Conservation (phyloP, 257 asterid genomes). For the Striga asiatica region DNA sequence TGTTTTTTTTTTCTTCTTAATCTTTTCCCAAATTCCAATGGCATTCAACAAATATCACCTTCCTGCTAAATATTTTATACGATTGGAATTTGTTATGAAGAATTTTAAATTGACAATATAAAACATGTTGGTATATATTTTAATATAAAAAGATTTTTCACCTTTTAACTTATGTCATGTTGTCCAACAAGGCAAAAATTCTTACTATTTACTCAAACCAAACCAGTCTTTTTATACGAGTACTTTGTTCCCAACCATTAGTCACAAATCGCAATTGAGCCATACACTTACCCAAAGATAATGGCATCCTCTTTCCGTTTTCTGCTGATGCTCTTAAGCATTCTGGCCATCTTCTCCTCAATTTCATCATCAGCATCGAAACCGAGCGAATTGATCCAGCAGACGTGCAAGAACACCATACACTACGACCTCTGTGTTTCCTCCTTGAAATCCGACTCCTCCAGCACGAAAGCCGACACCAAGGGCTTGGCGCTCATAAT, state of each 20-base stretch:
- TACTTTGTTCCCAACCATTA: too few relatives aligned
- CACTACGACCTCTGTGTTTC: slow-evolving; percentile 69
- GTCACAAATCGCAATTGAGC: too few relatives aligned
- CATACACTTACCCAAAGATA: neutral
- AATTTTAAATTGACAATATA: too few relatives aligned
- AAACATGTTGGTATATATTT: too few relatives aligned
- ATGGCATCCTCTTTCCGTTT: slow-evolving; percentile 8
- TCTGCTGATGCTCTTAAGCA: slow-evolving; percentile 15
- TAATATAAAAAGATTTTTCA: too few relatives aligned
- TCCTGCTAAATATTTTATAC: slow-evolving; percentile 4
- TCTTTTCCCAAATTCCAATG: slow-evolving; percentile 29
- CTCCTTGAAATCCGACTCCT: slow-evolving; percentile 49
- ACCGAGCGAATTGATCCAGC: slow-evolving; percentile 41
- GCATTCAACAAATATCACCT: slow-evolving; percentile 5
- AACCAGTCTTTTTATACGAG: too few relatives aligned
- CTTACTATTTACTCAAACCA: too few relatives aligned
- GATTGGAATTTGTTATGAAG: neutral
- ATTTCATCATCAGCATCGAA: slow-evolving; percentile 4
- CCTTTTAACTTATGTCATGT: too few relatives aligned
- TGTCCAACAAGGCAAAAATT: too few relatives aligned
- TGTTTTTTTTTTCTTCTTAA: slow-evolving; percentile 34
- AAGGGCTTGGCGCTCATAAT: slow-evolving; percentile 60
- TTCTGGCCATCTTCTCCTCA: slow-evolving; percentile 20
- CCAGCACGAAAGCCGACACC: slow-evolving; percentile 44
- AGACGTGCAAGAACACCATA: slow-evolving; percentile 60